These are phyloP conservation scores for Fraxinus americana DNA, from an alignment of 257 asterid species.

Conservation along the genomic window DNA sequence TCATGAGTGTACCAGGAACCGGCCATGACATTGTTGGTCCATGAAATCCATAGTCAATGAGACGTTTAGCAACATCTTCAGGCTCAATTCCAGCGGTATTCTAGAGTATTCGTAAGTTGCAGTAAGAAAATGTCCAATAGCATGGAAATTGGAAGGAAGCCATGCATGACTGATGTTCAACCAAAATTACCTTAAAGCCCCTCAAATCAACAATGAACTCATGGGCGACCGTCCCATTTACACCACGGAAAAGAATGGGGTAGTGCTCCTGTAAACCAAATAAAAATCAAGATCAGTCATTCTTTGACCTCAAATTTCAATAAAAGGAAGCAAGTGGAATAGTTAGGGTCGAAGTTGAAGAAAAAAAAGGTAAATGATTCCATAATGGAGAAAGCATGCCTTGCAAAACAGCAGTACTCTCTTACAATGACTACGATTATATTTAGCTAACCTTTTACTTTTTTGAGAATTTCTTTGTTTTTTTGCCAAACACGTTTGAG, in stretches of 20 bases:
- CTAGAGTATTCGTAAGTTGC: conserved; percentile 36
- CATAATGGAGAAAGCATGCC: background rate
- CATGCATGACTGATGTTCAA: background rate
- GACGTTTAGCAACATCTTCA: conserved; percentile 98
- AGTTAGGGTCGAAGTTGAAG: background rate
- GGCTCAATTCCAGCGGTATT: conserved; percentile 95
- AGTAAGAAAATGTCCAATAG: conserved; percentile 16
- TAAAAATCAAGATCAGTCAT: background rate
- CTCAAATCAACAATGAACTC: conserved; percentile 93
- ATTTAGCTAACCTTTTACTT: too few relatives aligned
- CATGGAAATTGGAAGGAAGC: background rate
- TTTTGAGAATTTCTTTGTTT: too few relatives aligned
- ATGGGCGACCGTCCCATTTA: conserved; percentile 89
- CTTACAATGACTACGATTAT: too few relatives aligned
- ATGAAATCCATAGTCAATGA: conserved; percentile 95
- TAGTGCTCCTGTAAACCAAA: conserved; percentile 63
- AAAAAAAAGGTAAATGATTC: background rate
- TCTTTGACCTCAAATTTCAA: background rate
- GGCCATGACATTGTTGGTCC: conserved; percentile 99
- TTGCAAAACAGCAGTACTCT: too few relatives aligned
- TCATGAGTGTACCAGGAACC: conserved; percentile 97
- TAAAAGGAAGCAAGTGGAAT: background rate
- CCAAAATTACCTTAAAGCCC: conserved; percentile 69
- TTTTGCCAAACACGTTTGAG: too few relatives aligned
- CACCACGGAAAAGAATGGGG: conserved; percentile 96